These are phyloP conservation scores for Xylaria sp. DNA, from an alignment of 2,329 filamentous ascomycete genomes.

Conservation along the genomic window DNA sequence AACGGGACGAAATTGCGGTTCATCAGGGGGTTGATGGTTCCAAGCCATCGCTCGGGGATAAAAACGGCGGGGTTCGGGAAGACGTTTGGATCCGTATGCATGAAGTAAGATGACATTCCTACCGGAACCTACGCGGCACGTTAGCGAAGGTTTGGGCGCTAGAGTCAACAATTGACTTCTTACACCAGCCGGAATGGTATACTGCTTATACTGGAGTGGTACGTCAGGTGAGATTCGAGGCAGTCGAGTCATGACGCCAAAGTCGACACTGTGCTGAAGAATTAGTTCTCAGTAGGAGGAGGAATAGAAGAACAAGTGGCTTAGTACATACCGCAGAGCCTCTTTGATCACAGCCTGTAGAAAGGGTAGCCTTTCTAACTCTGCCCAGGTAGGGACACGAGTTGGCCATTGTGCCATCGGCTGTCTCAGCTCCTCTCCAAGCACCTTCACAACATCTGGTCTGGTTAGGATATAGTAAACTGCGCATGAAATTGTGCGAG, in stretches of 20 bases:
- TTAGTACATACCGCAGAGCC: constrained; percentile 36
- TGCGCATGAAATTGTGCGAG: constrained; percentile 39
- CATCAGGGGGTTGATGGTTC: constrained; percentile 30
- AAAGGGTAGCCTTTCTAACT: constrained; percentile 52
- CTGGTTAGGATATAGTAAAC: constrained; percentile 43
- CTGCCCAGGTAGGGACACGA: constrained; percentile 40
- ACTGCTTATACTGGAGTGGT: constrained; percentile 40
- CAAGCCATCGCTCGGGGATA: constrained; percentile 41
- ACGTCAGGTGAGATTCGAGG: constrained; percentile 40
- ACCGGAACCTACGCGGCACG: constrained; percentile 36
- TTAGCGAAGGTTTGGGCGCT: constrained; percentile 7
- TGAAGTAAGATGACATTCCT: constrained; percentile 43
- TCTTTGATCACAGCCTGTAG: constrained; percentile 47
- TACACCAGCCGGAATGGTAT: constrained; percentile 38
- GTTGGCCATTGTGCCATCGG: constrained; percentile 43
- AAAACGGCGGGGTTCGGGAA: constrained; percentile 44
- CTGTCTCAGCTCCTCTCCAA: constrained; percentile 44
- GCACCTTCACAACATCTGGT: constrained; percentile 24
- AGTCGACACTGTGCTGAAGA: constrained; percentile 24
- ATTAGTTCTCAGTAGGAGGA: constrained; percentile 4
- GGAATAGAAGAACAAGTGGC: neutral
- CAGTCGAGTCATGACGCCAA: constrained; percentile 39
- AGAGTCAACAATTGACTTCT: constrained; percentile 9
- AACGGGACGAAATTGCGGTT: constrained; percentile 39
- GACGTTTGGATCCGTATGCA: constrained; percentile 41